A percentile compares a stretch with the other conserved stretches of the same genome.
phyloP scores from a whole-genome alignment of 139 green algal species.

The Pleodorina starrii region DNA sequence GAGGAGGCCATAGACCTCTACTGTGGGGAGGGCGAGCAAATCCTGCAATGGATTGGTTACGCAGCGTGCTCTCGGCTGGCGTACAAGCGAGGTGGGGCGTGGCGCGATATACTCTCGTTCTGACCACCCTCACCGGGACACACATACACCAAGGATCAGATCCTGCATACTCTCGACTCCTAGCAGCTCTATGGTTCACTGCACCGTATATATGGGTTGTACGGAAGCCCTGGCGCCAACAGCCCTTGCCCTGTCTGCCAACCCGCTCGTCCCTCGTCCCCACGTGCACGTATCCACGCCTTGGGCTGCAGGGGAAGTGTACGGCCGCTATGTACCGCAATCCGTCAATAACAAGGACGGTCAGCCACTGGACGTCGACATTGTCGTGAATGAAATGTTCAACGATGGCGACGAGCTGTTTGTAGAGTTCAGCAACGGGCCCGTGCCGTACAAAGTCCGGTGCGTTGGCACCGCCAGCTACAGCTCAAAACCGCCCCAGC shows the following conservation, averaged over 20 bases:
- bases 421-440: slow-evolving; percentile 81
- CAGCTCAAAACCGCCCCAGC: too few species aligned
- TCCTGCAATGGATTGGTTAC: slow-evolving; percentile 83
- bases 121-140: too few species aligned
- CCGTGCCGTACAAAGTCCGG: slow-evolving; percentile 71
- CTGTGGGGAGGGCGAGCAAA: slow-evolving; percentile 80
- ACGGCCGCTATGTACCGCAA: slow-evolving; percentile 80
- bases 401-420: slow-evolving; percentile 74
- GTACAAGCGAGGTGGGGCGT: slow-evolving; percentile 72
- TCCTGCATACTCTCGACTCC: too few species aligned
- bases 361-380: slow-evolving; percentile 77
- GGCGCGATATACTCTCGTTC: too few species aligned
- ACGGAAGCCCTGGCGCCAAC: too few species aligned
- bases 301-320: slow-evolving; percentile 63
- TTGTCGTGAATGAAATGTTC: slow-evolving; percentile 84
- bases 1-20: slow-evolving; percentile 73
- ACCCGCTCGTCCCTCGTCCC: too few species aligned
- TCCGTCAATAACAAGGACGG: slow-evolving; percentile 79
- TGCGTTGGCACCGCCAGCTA: slow-evolving; percentile 39
- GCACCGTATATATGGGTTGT: too few species aligned
- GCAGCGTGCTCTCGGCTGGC: slow-evolving; percentile 75
- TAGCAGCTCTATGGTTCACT: too few species aligned
- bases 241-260: too few species aligned
- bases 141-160: too few species aligned
- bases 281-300: background rate